A percentile compares a stretch with the other conserved stretches of the same genome.
Evolutionary conservation across 176 grass and related monocot species (phyloP).

Genomic region (Hyparrhenia diplandra): DNA sequence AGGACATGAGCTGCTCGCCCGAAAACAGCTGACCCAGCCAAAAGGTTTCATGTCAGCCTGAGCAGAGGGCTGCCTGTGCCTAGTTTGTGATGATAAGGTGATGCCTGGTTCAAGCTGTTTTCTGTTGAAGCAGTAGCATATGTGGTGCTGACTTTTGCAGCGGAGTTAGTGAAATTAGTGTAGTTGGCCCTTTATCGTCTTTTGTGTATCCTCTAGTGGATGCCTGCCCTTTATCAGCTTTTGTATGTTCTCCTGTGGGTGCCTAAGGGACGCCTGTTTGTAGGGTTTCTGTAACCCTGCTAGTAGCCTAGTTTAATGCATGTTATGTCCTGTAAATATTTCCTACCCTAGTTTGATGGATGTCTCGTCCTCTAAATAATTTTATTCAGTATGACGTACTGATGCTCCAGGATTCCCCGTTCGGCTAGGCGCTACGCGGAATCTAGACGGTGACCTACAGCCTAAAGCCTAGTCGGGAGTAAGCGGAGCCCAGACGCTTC

Average conservation of each 20-base stretch:
- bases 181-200: background rate
- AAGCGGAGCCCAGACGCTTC: too few species aligned
- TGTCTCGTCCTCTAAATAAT: background rate
- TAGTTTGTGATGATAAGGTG: too few species aligned
- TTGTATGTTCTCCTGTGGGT: background rate
- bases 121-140: background rate
- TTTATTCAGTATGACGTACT: background rate
- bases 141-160: background rate
- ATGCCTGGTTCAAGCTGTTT: background rate
- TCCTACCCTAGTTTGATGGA: background rate
- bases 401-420: too few species aligned
- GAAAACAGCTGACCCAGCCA: background rate
- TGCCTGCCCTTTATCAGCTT: background rate
- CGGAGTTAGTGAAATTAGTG: background rate
- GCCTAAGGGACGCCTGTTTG: background rate
- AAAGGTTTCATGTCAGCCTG: background rate
- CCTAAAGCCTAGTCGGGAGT: too few species aligned
- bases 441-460: too few species aligned
- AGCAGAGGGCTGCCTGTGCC: background rate
- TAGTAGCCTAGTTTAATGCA: background rate
- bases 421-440: too few species aligned
- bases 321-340: background rate
- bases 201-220: background rate
- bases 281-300: background rate
- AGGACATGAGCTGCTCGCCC: background rate